Conservation (phyloP, 768 basidiomycete species). For the Naganishia vaughanmartiniae region DNA sequence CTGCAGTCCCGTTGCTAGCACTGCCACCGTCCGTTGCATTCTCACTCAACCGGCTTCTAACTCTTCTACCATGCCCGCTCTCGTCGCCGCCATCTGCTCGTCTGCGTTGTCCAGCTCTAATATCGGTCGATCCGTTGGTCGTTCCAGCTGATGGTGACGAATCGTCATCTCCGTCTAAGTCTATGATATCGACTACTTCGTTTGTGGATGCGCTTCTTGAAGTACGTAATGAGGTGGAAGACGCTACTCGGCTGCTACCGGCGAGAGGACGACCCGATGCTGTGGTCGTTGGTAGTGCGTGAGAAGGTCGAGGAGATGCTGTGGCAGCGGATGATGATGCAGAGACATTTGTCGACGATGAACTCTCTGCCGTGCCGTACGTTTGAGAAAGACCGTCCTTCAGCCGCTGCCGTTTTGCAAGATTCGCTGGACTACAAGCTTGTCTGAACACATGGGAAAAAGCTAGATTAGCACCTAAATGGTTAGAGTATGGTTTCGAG, state of each 20-base stretch:
- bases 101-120: slow-evolving; percentile 11
- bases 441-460: not conserved
- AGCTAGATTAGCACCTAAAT: not conserved
- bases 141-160: not conserved
- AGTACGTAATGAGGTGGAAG: slow-evolving; percentile 3
- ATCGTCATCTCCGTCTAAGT: slow-evolving; percentile 9
- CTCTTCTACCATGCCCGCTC: slow-evolving; percentile 12
- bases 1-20: not conserved
- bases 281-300: slow-evolving; percentile 1
- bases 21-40: not conserved
- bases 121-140: not conserved
- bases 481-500: not conserved
- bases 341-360: not conserved
- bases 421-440: slow-evolving; percentile 5
- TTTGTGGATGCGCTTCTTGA: slow-evolving; percentile 10
- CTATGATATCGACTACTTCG: slow-evolving; percentile 18
- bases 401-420: slow-evolving; percentile 13
- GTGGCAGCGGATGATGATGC: not conserved
- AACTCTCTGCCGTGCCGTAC: not conserved
- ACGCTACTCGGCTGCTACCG: slow-evolving; percentile 16
- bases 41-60: slow-evolving; percentile 15
- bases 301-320: slow-evolving; percentile 14
- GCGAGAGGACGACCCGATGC: slow-evolving; percentile 12
- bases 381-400: slow-evolving; percentile 9
- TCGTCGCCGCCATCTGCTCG: slow-evolving; percentile 9